Evolutionary conservation across 805 yeast species (phyloP), one percentile per base, ranked within the genome.

Genomic region (Vanderwaltozyma tropicalis): DNA sequence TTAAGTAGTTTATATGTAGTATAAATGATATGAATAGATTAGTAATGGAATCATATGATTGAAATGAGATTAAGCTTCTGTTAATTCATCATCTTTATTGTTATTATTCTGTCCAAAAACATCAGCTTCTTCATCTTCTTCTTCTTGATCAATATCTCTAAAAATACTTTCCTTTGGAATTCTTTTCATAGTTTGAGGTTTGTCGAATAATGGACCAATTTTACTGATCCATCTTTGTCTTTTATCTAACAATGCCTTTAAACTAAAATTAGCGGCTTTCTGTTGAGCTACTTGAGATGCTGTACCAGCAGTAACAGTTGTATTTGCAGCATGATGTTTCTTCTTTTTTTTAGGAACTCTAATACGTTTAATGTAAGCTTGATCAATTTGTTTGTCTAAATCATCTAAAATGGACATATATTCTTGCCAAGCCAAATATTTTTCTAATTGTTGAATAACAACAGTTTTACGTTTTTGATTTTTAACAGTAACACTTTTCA

Each of bases 371-470:
- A 82, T 64, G 55, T 88, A 92, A 16, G 94, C 88, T 58, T 85
- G 96, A 56, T 92, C 98, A 27, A 92, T 88, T 61, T 92, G 99
- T 57, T 89, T 92, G 58, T 92, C 96, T 47, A 92, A 67, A 55
- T 92, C 97, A 40, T 92, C 97, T 41, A 87, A 61, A 37, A 92
- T 88, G 11, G 89, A 81, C 41, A 79, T 68, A 58, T 85, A 92
- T 58, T 92, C 98, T 57, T 89, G 96, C 77, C 88, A 92, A 20
- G 96, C 95, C 50, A 92, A 68, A 49, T 84, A 94, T 46, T 83
- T 92, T 48, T 87, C 89, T 13, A 92, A 71, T 1, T 80, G 50
- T 1, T 95, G 94, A 19, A 78, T 62, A 27, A 92, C 53, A 29
- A 67, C 63, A 41, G 73, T 68, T 58, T 84, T 84, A 38, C 89